Evolutionary conservation across 163 green algal species (phyloP), one percentile per base, ranked within the genome.

Genomic region (Scenedesmus sp.): DNA sequence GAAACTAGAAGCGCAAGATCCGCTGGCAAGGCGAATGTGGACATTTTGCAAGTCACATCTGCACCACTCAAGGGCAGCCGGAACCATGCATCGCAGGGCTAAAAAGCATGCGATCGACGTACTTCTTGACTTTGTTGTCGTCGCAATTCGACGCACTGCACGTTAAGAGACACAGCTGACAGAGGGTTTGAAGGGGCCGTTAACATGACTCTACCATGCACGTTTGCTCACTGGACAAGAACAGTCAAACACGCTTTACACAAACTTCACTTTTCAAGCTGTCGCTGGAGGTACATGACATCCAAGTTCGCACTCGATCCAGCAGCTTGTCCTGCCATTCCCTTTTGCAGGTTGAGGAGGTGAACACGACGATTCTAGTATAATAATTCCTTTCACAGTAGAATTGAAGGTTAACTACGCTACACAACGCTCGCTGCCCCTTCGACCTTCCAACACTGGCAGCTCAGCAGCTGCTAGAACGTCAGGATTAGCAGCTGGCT

Each of bases 141-240:
- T 52, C 20, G 4, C 20, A 79, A 2, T 52, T 79, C 23, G 52
- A 2, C 3, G 46, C 23, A 5, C 7, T 23, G 3, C 2, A 26
- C 23, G 20, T 46, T 46, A 1, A 46, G 34, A 46, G 34, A 46
- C 34, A 20, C 70, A 79, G 70, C 70, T 79, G 70, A 79, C 70
- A 79, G 23, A 79, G 70, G 23, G 70, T 79, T 79, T 79, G 70
- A 79, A 79, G 70, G 23, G 34, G 70, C 52, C 70, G 70, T 79
- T 79, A 79, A 18, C 12, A 52, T 52, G 20, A 79, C 23, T 46
- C 34, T 52, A 46, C 20, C 4, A 4, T 52, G 23, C 23, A 52
- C 5, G 4, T 2, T 46, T 46, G 5, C 4, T 6, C 70, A 79
- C 34, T 46, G 70, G 10, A 52, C 1, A 79, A 26, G 5, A 5